These are phyloP conservation scores for Hypomyces perniciosus DNA, from an alignment of 2,329 filamentous ascomycete genomes.

Conservation along the genomic window DNA sequence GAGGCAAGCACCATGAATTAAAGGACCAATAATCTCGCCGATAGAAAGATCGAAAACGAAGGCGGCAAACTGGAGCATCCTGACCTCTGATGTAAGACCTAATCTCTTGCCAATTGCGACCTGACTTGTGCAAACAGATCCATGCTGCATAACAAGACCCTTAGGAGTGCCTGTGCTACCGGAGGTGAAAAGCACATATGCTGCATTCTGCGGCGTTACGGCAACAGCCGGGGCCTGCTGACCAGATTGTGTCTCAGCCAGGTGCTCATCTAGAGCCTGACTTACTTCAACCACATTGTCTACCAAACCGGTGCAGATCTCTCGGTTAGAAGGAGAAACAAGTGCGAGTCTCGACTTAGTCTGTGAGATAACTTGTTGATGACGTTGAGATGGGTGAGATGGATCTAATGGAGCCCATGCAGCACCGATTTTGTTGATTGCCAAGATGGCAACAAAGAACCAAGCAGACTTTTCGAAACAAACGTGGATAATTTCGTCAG, in stretches of 20 bases:
- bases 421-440: too few relatives aligned
- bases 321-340: too few relatives aligned
- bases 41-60: constrained; percentile 5
- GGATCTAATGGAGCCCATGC: too few relatives aligned
- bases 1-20: constrained; percentile 5
- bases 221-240: background rate
- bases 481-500: too few relatives aligned
- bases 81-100: background rate
- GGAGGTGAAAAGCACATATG: constrained; percentile 17
- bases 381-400: too few relatives aligned
- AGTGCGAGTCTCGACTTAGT: too few relatives aligned
- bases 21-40: background rate
- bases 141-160: constrained; percentile 15
- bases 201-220: constrained; percentile 4
- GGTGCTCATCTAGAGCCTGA: too few relatives aligned
- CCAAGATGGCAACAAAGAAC: too few relatives aligned
- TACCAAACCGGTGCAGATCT: too few relatives aligned
- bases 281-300: background rate
- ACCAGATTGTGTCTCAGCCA: background rate
- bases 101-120: background rate
- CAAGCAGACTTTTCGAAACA: too few relatives aligned
- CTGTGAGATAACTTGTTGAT: too few relatives aligned
- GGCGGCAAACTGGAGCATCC: constrained; percentile 9
- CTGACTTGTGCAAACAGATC: constrained; percentile 2
- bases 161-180: constrained; percentile 17